Conservation (phyloP, 768 basidiomycete genomes). For the Sistotremastrum niveocremeum region DNA sequence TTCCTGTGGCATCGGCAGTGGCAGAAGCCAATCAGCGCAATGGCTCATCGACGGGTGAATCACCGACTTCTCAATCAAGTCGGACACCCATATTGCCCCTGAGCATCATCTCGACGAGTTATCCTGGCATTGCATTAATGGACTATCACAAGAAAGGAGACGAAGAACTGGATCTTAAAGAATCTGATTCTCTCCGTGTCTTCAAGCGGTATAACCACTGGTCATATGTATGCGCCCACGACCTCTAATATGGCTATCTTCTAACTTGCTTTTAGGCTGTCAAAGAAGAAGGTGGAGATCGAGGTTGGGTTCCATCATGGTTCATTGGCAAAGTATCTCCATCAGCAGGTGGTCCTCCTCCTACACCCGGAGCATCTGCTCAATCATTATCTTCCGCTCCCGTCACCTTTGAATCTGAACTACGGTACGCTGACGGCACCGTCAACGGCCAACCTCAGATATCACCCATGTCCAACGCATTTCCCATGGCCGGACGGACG, state of each 20-base stretch:
- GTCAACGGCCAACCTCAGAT: conserved; percentile 33
- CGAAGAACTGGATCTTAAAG: conserved; percentile 79
- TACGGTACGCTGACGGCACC: conserved; percentile 17
- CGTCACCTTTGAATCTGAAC: conserved; percentile 7
- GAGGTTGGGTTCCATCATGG: conserved; percentile 99
- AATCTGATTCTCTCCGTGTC: conserved; percentile 80
- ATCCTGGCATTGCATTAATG: conserved; percentile 93
- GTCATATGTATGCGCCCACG: conserved; percentile 57
- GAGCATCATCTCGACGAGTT: conserved; percentile 93
- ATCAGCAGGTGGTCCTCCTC: conserved; percentile 23
- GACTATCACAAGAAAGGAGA: conserved; percentile 90
- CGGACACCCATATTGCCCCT: conserved; percentile 79
- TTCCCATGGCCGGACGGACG: conserved; percentile 33
- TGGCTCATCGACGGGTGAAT: conserved; percentile 21
- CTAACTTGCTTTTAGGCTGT: conserved; percentile 48
- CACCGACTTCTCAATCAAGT: conserved; percentile 17
- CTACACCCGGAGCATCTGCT: conserved; percentile 33
- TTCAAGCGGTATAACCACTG: conserved; percentile 99
- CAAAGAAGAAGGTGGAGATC: conserved; percentile 83
- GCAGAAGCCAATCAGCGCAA: conserved; percentile 62
- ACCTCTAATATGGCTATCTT: not conserved
- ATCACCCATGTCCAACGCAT: conserved; percentile 77
- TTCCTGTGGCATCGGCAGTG: conserved; percentile 80
- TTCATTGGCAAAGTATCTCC: conserved; percentile 78
- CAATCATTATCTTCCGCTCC: not conserved